phyloP scores from a whole-genome alignment of 257 asterid genomes.

The Salvia hispanica region DNA sequence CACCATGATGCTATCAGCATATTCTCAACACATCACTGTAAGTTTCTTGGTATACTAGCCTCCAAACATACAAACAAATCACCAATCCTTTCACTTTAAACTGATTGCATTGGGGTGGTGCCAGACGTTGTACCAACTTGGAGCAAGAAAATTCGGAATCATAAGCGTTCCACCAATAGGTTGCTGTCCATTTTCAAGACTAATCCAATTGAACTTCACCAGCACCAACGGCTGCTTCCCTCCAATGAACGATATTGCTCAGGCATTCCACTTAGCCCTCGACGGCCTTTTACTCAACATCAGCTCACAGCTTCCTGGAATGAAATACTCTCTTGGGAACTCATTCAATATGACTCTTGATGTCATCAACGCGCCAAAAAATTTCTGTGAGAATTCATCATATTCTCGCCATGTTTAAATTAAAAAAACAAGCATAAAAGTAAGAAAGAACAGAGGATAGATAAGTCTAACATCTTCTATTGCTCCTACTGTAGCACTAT shows the following conservation, averaged over 20 bases:
- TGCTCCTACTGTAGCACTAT: conserved; percentile 26
- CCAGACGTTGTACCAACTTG: conserved; percentile 52
- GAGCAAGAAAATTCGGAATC: conserved; percentile 66
- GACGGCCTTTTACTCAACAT: conserved; percentile 35
- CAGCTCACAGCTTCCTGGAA: conserved; percentile 41
- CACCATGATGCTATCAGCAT: conserved; percentile 30
- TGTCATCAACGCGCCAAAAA: conserved; percentile 38
- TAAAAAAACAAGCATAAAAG: neutral
- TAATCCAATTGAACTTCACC: conserved; percentile 23
- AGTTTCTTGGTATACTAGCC: neutral
- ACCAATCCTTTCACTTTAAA: neutral
- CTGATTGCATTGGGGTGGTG: neutral
- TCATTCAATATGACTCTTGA: conserved; percentile 46
- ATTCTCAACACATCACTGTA: conserved; percentile 42
- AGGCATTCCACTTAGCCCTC: conserved; percentile 41
- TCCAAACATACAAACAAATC: neutral
- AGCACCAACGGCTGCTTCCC: conserved; percentile 39
- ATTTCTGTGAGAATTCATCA: conserved; percentile 31
- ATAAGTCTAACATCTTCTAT: neutral
- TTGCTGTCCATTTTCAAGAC: conserved; percentile 47
- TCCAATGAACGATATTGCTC: conserved; percentile 42
- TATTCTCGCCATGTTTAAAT: neutral
- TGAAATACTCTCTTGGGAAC: conserved; percentile 56
- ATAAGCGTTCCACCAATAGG: conserved; percentile 51
- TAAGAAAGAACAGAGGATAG: neutral